Conservation (phyloP, 495 filamentous ascomycete genomes). For the Penicillium paradoxum region DNA sequence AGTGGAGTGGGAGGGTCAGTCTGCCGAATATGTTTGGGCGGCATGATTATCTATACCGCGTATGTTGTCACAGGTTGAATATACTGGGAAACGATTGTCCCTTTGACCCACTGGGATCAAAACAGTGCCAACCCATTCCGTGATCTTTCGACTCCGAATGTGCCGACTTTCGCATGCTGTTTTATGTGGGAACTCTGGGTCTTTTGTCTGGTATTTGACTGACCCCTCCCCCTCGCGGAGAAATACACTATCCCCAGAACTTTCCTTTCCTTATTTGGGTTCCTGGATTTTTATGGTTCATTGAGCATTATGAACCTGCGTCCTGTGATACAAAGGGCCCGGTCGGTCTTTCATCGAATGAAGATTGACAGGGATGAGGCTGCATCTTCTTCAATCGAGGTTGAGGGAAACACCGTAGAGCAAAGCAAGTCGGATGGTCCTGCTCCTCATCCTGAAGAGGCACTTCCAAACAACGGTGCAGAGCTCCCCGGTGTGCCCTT, state of each 20-base stretch:
- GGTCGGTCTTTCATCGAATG: slow-evolving; percentile 7
- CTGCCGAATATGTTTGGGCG: not conserved
- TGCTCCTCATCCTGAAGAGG: not conserved
- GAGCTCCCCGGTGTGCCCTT: slow-evolving; percentile 5
- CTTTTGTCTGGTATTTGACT: not conserved
- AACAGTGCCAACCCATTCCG: not conserved
- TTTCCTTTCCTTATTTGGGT: not conserved
- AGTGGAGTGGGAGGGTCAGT: slow-evolving; percentile 1
- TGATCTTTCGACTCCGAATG: not conserved
- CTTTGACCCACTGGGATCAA: not conserved
- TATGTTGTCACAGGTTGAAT: not conserved
- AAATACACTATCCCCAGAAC: not conserved
- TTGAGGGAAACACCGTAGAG: not conserved
- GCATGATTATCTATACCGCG: not conserved
- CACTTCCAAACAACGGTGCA: slow-evolving; percentile 4
- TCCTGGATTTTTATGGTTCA: not conserved
- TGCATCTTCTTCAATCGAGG: not conserved
- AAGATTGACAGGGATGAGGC: slow-evolving; percentile 3
- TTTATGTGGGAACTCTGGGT: not conserved
- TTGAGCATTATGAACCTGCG: slow-evolving; percentile 4
- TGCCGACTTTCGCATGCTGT: slow-evolving; percentile 11
- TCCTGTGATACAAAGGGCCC: slow-evolving; percentile 8
- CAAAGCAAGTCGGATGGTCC: not conserved
- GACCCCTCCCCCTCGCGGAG: not conserved
- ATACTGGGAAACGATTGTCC: slow-evolving; percentile 5